phyloP scores from a whole-genome alignment of 2,329 filamentous ascomycete genomes.

The Celoporthe dispersa region DNA sequence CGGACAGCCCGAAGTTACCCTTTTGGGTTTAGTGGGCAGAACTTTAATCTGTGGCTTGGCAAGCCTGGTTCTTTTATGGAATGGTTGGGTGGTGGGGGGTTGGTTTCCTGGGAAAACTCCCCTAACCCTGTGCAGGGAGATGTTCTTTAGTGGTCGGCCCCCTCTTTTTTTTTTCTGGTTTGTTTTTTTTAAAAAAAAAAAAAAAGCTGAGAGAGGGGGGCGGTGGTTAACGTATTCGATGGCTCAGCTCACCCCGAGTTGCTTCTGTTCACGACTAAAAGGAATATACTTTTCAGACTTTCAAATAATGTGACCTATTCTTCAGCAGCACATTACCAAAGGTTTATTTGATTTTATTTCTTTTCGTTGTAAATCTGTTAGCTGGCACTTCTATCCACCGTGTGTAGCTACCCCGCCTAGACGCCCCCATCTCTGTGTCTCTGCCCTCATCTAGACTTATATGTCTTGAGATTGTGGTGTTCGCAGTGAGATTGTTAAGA shows the following conservation, averaged over 20 bases:
- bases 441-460: not conserved
- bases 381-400: too few species aligned
- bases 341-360: too few species aligned
- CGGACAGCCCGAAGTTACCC: not conserved
- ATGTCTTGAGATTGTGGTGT: constrained; percentile 13
- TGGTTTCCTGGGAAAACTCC: not conserved
- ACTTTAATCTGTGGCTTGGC: constrained; percentile 1
- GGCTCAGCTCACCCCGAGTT: too few species aligned
- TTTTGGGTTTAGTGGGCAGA: not conserved
- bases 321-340: too few species aligned
- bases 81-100: not conserved
- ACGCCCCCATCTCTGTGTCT: not conserved
- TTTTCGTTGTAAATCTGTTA: too few species aligned
- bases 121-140: constrained; percentile 14
- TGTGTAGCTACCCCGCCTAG: not conserved
- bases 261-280: not conserved
- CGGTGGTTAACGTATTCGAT: too few species aligned
- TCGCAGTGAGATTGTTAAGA: not conserved
- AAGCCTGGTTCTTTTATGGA: not conserved
- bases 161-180: not conserved
- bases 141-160: not conserved
- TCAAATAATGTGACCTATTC: too few species aligned
- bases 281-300: not conserved
- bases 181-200: too few species aligned
- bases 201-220: too few species aligned